These are phyloP conservation scores for Aspergillus haitiensis DNA, from an alignment of 495 filamentous ascomycete species.

Conservation along the genomic window DNA sequence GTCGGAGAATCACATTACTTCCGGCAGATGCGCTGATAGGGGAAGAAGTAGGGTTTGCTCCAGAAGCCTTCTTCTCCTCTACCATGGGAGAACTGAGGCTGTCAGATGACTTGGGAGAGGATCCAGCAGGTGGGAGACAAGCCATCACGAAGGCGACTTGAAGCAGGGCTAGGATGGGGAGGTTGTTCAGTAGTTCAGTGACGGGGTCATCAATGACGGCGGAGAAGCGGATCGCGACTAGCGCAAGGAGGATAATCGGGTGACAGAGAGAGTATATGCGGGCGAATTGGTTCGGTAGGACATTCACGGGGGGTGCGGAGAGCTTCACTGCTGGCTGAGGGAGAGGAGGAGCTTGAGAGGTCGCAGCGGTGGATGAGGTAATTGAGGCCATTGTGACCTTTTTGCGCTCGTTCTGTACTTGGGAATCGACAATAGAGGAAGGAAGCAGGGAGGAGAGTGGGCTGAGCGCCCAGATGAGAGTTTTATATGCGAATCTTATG, in stretches of 20 bases:
- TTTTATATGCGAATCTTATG: too few species aligned
- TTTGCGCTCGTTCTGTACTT: neutral
- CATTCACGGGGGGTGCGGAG: constrained; percentile 33
- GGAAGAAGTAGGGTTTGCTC: constrained; percentile 25
- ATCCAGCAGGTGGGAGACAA: constrained; percentile 69
- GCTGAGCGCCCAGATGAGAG: neutral
- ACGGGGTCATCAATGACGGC: constrained; percentile 71
- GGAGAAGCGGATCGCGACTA: constrained; percentile 62
- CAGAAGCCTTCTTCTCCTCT: constrained; percentile 2
- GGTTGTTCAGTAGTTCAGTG: constrained; percentile 55
- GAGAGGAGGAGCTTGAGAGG: constrained; percentile 17
- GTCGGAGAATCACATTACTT: constrained; percentile 18
- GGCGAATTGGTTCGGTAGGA: constrained; percentile 51
- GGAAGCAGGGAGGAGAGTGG: neutral
- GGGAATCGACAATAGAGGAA: neutral
- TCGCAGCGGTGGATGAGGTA: constrained; percentile 14
- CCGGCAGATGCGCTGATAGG: neutral
- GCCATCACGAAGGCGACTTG: constrained; percentile 68
- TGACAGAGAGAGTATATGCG: constrained; percentile 61
- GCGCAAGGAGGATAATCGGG: constrained; percentile 60
- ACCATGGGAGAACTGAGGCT: neutral
- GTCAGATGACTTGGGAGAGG: neutral
- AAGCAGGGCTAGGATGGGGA: constrained; percentile 62
- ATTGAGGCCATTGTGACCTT: constrained; percentile 27
- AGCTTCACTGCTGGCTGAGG: constrained; percentile 20